Evolutionary conservation across 1,284 basidiomycete genomes (phyloP).

Genomic region (Rhodotorula sp.): DNA sequence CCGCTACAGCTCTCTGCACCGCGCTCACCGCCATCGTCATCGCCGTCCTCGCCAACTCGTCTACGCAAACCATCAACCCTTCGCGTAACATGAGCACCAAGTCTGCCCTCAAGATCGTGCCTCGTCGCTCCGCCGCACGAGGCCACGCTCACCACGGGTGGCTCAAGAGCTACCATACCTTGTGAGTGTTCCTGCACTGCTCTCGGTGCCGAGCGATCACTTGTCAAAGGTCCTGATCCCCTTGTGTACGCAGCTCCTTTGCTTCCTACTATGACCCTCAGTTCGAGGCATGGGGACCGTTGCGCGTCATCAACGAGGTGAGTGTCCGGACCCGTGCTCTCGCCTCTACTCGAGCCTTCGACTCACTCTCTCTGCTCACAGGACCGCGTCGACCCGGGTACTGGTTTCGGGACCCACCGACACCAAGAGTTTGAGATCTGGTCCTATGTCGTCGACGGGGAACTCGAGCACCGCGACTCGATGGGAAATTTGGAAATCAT

Average conservation of each 20-base stretch:
- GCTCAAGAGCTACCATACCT: constrained; percentile 60
- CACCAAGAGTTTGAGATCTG: constrained; percentile 83
- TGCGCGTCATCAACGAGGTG: constrained; percentile 69
- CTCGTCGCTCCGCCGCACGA: constrained; percentile 49
- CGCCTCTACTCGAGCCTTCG: not conserved
- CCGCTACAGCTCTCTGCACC: not conserved
- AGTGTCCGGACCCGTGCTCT: not conserved
- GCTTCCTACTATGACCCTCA: constrained; percentile 23
- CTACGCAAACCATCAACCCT: not conserved
- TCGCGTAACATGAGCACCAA: not conserved
- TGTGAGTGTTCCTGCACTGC: not conserved
- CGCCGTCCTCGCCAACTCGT: not conserved
- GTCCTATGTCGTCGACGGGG: constrained; percentile 60
- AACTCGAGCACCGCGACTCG: constrained; percentile 68
- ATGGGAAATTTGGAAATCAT: constrained; percentile 87
- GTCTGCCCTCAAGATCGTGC: constrained; percentile 37
- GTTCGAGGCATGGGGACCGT: constrained; percentile 48
- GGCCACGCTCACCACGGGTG: constrained; percentile 80
- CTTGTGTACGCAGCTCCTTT: constrained; percentile 14
- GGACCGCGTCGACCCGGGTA: constrained; percentile 72
- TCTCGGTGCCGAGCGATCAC: too few species aligned
- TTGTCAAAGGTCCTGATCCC: not conserved
- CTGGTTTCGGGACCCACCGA: constrained; percentile 80
- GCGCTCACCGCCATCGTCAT: constrained; percentile 4
- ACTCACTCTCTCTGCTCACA: not conserved